Conservation (phyloP, 768 basidiomycete genomes). For the Omphalotus guepiniiformis region DNA sequence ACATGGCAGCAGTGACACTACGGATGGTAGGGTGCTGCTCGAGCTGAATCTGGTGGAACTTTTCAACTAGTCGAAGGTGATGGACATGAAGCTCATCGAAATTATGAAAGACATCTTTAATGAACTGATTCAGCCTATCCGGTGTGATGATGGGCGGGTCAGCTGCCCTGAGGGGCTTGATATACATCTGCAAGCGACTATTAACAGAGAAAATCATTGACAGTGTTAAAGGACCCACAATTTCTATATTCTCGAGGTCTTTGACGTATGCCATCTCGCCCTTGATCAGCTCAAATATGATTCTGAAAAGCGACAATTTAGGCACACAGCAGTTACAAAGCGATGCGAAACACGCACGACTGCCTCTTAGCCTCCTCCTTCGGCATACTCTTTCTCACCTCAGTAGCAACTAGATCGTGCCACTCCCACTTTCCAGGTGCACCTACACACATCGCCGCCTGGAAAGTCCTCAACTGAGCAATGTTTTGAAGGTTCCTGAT, state of each 20-base stretch:
- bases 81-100: conserved; percentile 70
- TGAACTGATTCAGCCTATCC: conserved; percentile 69
- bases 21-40: conserved; percentile 81
- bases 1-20: conserved; percentile 77
- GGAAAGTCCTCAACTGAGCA: conserved; percentile 85
- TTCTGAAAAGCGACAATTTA: conserved; percentile 38
- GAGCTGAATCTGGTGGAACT: conserved; percentile 81
- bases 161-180: conserved; percentile 65
- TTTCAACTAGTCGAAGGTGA: conserved; percentile 71
- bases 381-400: conserved; percentile 52
- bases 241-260: conserved; percentile 82
- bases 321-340: neutral
- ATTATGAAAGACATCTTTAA: conserved; percentile 88
- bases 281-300: conserved; percentile 93
- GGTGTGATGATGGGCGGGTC: conserved; percentile 77
- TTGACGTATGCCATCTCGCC: conserved; percentile 95
- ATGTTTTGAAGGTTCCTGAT: conserved; percentile 70
- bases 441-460: conserved; percentile 83
- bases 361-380: conserved; percentile 83
- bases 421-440: conserved; percentile 81
- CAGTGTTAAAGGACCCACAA: conserved; percentile 38
- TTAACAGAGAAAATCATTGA: neutral
- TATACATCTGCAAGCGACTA: conserved; percentile 71
- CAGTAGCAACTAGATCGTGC: conserved; percentile 79
- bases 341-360: conserved; percentile 20